These are phyloP conservation scores for Prunus armeniaca DNA, from an alignment of 306 rosid genomes.

Conservation along the genomic window DNA sequence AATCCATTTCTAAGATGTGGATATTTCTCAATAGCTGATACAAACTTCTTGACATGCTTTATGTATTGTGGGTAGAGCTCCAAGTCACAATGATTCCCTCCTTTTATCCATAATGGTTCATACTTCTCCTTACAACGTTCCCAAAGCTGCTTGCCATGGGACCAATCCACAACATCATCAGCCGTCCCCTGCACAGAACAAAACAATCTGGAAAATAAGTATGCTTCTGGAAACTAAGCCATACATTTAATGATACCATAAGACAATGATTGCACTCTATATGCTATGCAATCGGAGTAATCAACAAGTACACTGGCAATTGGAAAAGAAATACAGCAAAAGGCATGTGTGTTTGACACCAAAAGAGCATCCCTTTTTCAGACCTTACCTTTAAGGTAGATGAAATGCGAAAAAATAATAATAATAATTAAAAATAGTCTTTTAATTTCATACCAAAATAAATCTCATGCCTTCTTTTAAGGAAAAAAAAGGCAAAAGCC, in stretches of 20 bases:
- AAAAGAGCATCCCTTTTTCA: constrained; percentile 7
- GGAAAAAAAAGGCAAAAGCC: background rate
- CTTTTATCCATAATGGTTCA: constrained; percentile 94
- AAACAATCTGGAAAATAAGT: constrained; percentile 20
- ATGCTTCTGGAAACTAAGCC: constrained; percentile 16
- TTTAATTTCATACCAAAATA: background rate
- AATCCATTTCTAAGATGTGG: constrained; percentile 35
- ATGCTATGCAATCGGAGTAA: background rate
- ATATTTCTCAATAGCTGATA: constrained; percentile 57
- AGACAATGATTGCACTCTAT: background rate
- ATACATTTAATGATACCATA: background rate
- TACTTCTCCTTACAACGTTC: constrained; percentile 87
- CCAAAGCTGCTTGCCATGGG: constrained; percentile 97
- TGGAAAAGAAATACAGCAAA: background rate
- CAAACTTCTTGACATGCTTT: constrained; percentile 86
- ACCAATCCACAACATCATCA: constrained; percentile 90
- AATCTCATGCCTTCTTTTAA: too few relatives aligned
- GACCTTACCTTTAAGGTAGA: constrained; percentile 1
- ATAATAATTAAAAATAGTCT: too few relatives aligned
- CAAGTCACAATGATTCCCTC: constrained; percentile 92
- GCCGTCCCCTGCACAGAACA: constrained; percentile 63
- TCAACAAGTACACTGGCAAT: background rate
- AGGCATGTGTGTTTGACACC: constrained; percentile 9
- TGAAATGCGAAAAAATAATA: background rate
- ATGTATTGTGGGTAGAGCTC: constrained; percentile 86